Evolutionary conservation across 768 basidiomycete species (phyloP).

Genomic region (Austroboletus festivus): DNA sequence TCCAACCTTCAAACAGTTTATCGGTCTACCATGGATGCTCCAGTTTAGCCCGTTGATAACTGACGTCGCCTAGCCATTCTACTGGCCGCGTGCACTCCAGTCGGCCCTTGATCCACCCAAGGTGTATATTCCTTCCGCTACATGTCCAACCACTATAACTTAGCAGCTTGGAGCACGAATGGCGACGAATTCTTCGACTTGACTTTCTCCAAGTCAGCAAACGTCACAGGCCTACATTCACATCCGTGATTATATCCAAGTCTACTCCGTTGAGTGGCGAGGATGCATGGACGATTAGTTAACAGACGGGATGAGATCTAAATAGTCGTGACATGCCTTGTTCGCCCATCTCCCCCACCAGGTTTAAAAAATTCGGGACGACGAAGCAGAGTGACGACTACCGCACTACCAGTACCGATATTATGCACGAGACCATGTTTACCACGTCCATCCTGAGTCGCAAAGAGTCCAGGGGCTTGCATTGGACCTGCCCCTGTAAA

Average conservation of each 20-base stretch:
- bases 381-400: slow-evolving; percentile 70
- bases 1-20: too few relatives aligned
- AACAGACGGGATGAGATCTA: neutral
- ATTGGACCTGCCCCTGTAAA: slow-evolving; percentile 74
- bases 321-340: slow-evolving; percentile 41
- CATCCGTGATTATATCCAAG: slow-evolving; percentile 80
- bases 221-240: slow-evolving; percentile 60
- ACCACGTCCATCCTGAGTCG: slow-evolving; percentile 58
- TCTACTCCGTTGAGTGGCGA: slow-evolving; percentile 35
- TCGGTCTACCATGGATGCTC: too few relatives aligned
- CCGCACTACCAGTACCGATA: slow-evolving; percentile 78
- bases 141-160: slow-evolving; percentile 26
- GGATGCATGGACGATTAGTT: neutral
- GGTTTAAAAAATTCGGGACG: slow-evolving; percentile 73
- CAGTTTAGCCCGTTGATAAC: too few relatives aligned
- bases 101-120: neutral
- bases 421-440: slow-evolving; percentile 84
- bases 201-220: slow-evolving; percentile 69
- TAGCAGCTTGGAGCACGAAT: slow-evolving; percentile 39
- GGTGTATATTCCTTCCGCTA: neutral
- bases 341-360: slow-evolving; percentile 64
- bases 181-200: slow-evolving; percentile 62
- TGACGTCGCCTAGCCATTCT: too few relatives aligned
- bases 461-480: slow-evolving; percentile 73
- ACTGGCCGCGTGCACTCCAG: too few relatives aligned